Evolutionary conservation across 2,329 filamentous ascomycete species (phyloP).

Genomic region (Blastomyces silverae): DNA sequence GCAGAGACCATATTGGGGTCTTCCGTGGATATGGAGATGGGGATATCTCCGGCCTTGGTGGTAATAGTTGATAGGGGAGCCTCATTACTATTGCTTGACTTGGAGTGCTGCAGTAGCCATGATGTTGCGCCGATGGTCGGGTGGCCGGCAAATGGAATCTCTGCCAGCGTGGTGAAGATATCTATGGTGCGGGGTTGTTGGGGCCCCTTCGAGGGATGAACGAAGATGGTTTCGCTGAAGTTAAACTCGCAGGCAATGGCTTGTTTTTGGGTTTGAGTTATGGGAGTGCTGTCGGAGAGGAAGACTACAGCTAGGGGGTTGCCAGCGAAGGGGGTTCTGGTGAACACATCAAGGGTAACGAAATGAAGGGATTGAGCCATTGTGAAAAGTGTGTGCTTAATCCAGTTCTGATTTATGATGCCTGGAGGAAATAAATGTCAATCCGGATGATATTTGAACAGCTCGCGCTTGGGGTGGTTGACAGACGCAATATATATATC

Average conservation of each 20-base stretch:
- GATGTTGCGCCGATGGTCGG: slow-evolving; percentile 53
- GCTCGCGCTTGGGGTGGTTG: not conserved
- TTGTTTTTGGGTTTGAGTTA: slow-evolving; percentile 52
- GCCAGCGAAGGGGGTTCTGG: slow-evolving; percentile 40
- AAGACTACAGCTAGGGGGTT: slow-evolving; percentile 57
- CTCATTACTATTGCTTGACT: slow-evolving; percentile 12
- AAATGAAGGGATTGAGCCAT: slow-evolving; percentile 30
- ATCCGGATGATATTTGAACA: not conserved
- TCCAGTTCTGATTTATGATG: not conserved
- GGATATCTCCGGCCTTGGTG: slow-evolving; percentile 43
- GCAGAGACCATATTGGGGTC: slow-evolving; percentile 49
- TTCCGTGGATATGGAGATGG: slow-evolving; percentile 30
- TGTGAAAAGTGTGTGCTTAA: slow-evolving; percentile 2
- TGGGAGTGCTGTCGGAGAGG: slow-evolving; percentile 38
- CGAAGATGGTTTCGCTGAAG: slow-evolving; percentile 58
- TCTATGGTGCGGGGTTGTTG: slow-evolving; percentile 47
- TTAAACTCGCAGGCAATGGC: slow-evolving; percentile 57
- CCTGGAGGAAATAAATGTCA: not conserved
- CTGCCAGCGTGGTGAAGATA: slow-evolving; percentile 52
- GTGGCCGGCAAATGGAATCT: slow-evolving; percentile 59
- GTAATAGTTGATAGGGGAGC: slow-evolving; percentile 19
- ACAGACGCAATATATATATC: not conserved
- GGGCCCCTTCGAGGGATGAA: slow-evolving; percentile 52
- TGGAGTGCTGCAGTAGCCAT: slow-evolving; percentile 40
- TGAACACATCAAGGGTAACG: slow-evolving; percentile 42